Conservation (phyloP, 805 yeast species). For the Ogataea wickerhamii region DNA sequence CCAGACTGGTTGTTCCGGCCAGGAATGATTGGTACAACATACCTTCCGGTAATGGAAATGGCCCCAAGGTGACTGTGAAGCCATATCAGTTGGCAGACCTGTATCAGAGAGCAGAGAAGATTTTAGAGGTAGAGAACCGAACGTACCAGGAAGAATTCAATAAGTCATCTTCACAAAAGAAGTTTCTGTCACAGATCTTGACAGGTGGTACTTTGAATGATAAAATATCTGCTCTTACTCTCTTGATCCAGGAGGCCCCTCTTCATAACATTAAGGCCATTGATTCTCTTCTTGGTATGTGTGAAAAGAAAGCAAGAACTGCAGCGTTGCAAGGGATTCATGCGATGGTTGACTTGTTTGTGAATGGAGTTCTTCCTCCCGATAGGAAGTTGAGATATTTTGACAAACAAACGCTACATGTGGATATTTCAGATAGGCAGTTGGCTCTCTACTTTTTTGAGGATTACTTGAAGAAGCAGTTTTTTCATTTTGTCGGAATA, state of each 20-base stretch:
- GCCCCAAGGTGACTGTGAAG: slow-evolving; percentile 37
- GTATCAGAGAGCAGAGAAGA: slow-evolving; percentile 59
- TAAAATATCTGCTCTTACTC: slow-evolving; percentile 91
- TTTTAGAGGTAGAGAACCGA: slow-evolving; percentile 68
- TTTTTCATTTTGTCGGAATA: slow-evolving; percentile 69
- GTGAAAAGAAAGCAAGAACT: slow-evolving; percentile 88
- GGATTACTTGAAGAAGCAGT: slow-evolving; percentile 76
- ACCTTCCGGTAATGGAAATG: slow-evolving; percentile 34
- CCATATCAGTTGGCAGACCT: slow-evolving; percentile 59
- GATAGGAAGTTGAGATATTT: slow-evolving; percentile 79
- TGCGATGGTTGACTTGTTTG: slow-evolving; percentile 83
- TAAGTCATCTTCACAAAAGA: slow-evolving; percentile 73
- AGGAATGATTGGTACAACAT: slow-evolving; percentile 75
- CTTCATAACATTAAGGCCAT: slow-evolving; percentile 81
- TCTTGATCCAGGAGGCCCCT: slow-evolving; percentile 93
- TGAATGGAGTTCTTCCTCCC: slow-evolving; percentile 81
- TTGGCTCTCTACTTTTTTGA: slow-evolving; percentile 81
- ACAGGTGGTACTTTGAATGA: slow-evolving; percentile 91
- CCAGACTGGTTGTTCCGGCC: slow-evolving; percentile 55
- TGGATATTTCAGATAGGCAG: slow-evolving; percentile 46
- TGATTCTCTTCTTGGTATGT: slow-evolving; percentile 70
- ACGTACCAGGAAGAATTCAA: slow-evolving; percentile 69
- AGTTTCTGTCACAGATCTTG: slow-evolving; percentile 84
- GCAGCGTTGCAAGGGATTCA: slow-evolving; percentile 88
- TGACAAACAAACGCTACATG: slow-evolving; percentile 63